Base-by-base conservation (phyloP, 2,329 filamentous ascomycete species). In the Thielaviopsis populi region DNA sequence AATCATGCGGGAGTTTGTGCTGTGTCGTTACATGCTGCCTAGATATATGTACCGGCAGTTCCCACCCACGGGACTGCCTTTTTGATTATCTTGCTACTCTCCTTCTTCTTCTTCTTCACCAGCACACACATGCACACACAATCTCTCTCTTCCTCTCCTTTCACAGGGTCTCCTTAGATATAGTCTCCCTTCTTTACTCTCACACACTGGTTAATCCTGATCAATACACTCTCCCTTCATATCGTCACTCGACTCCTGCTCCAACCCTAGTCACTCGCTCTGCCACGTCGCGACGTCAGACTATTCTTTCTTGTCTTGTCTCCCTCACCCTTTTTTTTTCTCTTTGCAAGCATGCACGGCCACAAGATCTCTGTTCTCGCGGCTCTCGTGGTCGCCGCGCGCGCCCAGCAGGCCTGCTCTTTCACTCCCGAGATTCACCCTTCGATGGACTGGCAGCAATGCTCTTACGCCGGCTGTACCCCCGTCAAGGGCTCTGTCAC, bases 401-500 rank as follows among this genome's bases (percentile, higher is more conserved):
- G 70, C 41, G 74, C 74, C 61, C 78, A 80, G 68, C 72, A 76
- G 68, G 73, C 74, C 53, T 76, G 76, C 64, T 73, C 70, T n/a
- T 66, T 72, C 66, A 67, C 69, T 42, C 64, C 72, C 3, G 77
- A 78, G 66, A 70, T 69, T 30, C 78, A 80, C 66, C 78, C 78
- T 43, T 68, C 73, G 42, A 70, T 80, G 69, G 75, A 71, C 63
- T 78, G 76, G 73, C 70, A 76, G 67, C 71, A 73, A 66, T 80
- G 78, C 69, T 74, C 76, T 24, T 69, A 69, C 13, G 74, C 75
- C 50, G 73, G 72, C 50, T 80, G 78, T 70, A 73, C 72, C 3
- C 70, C 70, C 22, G 73, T 77, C 66, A 70, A 71, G 61, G 76
- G 74, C 46, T 75, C 75, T 59, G 73, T 81, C 53, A 76, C 79